A percentile compares a stretch with the other conserved stretches of the same genome.
Conservation (phyloP, 2,329 filamentous ascomycete species). For the Colletotrichum destructivum region DNA sequence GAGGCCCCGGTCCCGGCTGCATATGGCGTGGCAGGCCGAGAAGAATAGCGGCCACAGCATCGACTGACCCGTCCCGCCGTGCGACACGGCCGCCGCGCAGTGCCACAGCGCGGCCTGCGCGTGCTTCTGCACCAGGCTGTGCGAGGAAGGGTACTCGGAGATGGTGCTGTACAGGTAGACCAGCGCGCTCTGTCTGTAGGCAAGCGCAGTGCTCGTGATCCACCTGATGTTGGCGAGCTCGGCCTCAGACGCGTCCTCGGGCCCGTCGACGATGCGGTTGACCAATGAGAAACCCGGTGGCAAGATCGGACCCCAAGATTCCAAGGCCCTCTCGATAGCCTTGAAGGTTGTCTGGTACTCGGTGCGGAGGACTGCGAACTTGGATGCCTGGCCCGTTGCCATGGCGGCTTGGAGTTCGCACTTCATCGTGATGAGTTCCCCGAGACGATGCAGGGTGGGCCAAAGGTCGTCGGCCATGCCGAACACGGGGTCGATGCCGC, state of each 20-base stretch:
- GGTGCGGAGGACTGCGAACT: slow-evolving; percentile 32
- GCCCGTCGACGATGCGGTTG: slow-evolving; percentile 42
- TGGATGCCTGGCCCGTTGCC: slow-evolving; percentile 24
- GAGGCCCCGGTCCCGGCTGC: slow-evolving; percentile 40
- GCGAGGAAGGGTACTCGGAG: slow-evolving; percentile 36
- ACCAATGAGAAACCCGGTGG: slow-evolving; percentile 40
- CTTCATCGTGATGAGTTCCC: slow-evolving; percentile 28
- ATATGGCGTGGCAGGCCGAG: slow-evolving; percentile 40
- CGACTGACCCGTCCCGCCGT: slow-evolving; percentile 35
- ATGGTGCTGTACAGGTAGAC: slow-evolving; percentile 37
- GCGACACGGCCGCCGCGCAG: slow-evolving; percentile 39
- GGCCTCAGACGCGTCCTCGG: slow-evolving; percentile 31
- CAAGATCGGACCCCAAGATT: slow-evolving; percentile 32
- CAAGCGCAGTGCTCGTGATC: slow-evolving; percentile 40
- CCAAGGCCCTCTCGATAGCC: slow-evolving; percentile 30
- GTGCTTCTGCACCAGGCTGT: slow-evolving; percentile 40
- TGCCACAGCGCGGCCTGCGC: slow-evolving; percentile 42
- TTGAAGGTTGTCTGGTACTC: slow-evolving; percentile 37
- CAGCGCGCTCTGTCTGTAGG: slow-evolving; percentile 39
- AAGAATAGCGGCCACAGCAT: slow-evolving; percentile 42
- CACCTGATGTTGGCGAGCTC: slow-evolving; percentile 40
- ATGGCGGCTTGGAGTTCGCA: slow-evolving; percentile 32
- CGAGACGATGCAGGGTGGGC: slow-evolving; percentile 38
- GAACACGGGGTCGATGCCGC: slow-evolving; percentile 20
- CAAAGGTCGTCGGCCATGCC: slow-evolving; percentile 40